Base-by-base conservation (phyloP, 768 basidiomycete species). In the Wakefieldia striispora region DNA sequence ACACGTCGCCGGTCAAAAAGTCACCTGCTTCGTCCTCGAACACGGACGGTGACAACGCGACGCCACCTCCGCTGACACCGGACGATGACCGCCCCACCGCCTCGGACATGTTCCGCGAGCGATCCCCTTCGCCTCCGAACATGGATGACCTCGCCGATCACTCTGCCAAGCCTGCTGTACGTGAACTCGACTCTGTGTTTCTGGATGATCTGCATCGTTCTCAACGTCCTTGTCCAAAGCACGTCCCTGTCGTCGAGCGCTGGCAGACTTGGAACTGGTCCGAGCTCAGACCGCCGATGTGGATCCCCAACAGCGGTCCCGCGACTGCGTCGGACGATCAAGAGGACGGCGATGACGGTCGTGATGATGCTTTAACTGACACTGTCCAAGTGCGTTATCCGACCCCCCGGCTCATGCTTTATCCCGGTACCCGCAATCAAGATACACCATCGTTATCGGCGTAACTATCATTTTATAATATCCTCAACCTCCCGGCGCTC, bases 251-350 rank as follows among this genome's bases (percentile, higher is more conserved):
- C 49, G 47, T 49, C 38, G 63, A 68, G 16, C 66, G 55, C 44
- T 70, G 68, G 67, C 67, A 69, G 20, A 61, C 57, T 27, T 69
- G 67, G 67, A 51, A 59, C 20, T 69, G 67, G 67, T 66, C 66
- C 35, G 69, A 69, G 43, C 61, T 69, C 19, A 55, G 63, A 48
- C 54, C 49, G 11, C 67, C 67, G 26, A 14, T 48, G 16, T 70
- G 67, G 69, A 13, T 57, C 3, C 31, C 59, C 27, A 45, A 59
- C 39, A 24, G 14, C 26, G 49, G 31, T 19, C 12, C 5, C 35
- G 24, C 12, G 1, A 20, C 33, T 6, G 33, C 44, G 37, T 44
- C 54, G 10, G 58, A 57, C 40, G 57, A 68, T 23, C 51, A 56
- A 40, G 65, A 58, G 31, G 64, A 57, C 13, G 43, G 17, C 13